A percentile compares a stretch with the other conserved stretches of the same genome.
phyloP scores from a whole-genome alignment of 1,284 basidiomycete species.

The Cutaneotrichosporon daszewskae region DNA sequence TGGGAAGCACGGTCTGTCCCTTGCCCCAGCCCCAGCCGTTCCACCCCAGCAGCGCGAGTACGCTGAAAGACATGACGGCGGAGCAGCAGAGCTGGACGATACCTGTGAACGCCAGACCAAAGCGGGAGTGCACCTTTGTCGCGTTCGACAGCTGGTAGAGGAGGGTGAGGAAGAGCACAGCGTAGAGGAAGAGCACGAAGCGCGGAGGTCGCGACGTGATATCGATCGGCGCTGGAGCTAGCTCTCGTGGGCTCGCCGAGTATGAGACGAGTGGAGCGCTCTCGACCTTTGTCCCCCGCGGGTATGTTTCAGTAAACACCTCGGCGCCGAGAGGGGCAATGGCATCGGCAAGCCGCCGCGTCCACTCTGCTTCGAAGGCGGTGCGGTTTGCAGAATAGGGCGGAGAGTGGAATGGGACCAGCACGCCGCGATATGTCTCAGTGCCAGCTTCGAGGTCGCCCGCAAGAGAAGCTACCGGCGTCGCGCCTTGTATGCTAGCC shows the following conservation, averaged over 20 bases:
- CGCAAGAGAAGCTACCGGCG: slow-evolving; percentile 4
- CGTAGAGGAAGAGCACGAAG: slow-evolving; percentile 75
- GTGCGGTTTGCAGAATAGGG: slow-evolving; percentile 11
- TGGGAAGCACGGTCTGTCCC: slow-evolving; percentile 43
- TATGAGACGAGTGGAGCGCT: too few species aligned
- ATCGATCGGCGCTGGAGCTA: not conserved
- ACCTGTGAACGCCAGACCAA: slow-evolving; percentile 89
- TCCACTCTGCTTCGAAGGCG: slow-evolving; percentile 26
- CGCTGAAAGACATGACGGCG: slow-evolving; percentile 85
- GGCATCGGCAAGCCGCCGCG: slow-evolving; percentile 9
- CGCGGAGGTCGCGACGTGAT: slow-evolving; percentile 55
- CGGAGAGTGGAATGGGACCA: slow-evolving; percentile 26
- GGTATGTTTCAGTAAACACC: slow-evolving; percentile 32
- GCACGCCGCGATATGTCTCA: slow-evolving; percentile 29
- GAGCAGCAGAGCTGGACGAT: slow-evolving; percentile 83
- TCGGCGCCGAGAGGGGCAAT: slow-evolving; percentile 27
- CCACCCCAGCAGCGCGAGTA: slow-evolving; percentile 50
- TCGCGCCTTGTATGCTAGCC: slow-evolving; percentile 2
- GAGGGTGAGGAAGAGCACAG: slow-evolving; percentile 71
- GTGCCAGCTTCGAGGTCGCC: slow-evolving; percentile 2
- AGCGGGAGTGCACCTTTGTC: slow-evolving; percentile 79
- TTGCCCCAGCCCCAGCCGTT: slow-evolving; percentile 35
- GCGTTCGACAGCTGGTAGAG: slow-evolving; percentile 70
- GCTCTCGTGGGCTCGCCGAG: not conserved
- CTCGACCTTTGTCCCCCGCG: slow-evolving; percentile 4